These are phyloP conservation scores for Candida rishiriensis DNA, from an alignment of 805 yeast species.

Conservation along the genomic window DNA sequence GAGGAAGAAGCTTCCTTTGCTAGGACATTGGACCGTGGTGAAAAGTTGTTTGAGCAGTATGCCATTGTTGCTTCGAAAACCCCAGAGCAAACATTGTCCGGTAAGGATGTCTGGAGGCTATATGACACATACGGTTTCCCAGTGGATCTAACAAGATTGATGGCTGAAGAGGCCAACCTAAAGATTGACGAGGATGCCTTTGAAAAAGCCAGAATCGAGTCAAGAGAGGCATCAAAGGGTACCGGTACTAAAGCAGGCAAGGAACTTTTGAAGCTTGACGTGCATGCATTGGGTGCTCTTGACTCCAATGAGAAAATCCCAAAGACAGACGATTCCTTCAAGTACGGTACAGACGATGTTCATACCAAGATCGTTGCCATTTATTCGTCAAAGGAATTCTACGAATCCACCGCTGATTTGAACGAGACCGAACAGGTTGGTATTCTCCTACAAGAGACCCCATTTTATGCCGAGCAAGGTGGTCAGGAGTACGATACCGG, in stretches of 20 bases:
- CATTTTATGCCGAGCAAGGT: constrained; percentile 98
- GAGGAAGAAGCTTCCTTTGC: constrained; percentile 97
- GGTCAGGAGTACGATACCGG: constrained; percentile 98
- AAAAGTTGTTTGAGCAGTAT: constrained; percentile 89
- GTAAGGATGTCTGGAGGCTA: constrained; percentile 96
- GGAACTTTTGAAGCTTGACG: constrained; percentile 75
- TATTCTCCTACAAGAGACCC: constrained; percentile 79
- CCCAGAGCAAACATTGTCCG: constrained; percentile 72
- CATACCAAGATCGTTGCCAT: constrained; percentile 68
- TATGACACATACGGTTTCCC: constrained; percentile 99
- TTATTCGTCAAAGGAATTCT: constrained; percentile 61
- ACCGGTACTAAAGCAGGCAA: constrained; percentile 56
- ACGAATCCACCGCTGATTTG: constrained; percentile 35
- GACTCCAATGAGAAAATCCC: constrained; percentile 55
- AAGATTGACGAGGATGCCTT: constrained; percentile 90
- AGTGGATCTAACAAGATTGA: constrained; percentile 91
- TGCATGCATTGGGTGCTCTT: constrained; percentile 78
- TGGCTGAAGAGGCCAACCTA: constrained; percentile 98
- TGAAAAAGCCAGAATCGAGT: constrained; percentile 82
- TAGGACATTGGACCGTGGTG: constrained; percentile 96
- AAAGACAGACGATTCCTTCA: constrained; percentile 78
- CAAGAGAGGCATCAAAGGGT: constrained; percentile 94
- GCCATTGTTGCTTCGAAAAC: constrained; percentile 77
- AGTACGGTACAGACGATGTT: constrained; percentile 69
- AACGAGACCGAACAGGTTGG: constrained; percentile 58